A percentile compares a stretch with the other conserved stretches of the same genome.
Conservation (phyloP, 805 yeast genomes). For the Candida hispaniensis region DNA sequence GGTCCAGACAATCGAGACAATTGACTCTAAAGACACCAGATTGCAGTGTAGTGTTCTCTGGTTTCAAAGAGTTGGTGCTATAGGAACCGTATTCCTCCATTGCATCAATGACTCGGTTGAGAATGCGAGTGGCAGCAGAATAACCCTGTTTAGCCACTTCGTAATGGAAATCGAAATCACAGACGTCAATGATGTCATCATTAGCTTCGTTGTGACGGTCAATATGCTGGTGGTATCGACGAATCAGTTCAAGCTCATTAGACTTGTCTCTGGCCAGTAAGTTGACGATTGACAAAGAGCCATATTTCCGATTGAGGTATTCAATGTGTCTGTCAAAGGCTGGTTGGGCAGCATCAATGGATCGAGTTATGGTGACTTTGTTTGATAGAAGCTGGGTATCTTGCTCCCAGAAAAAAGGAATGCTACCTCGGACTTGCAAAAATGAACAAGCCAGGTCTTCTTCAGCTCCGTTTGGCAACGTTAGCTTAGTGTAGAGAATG, state of each 20-base stretch:
- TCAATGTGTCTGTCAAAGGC: constrained; percentile 76
- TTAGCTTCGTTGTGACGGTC: constrained; percentile 24
- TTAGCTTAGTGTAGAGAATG: constrained; percentile 45
- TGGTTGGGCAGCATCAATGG: constrained; percentile 86
- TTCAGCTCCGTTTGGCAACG: too few relatives aligned
- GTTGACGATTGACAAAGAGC: constrained; percentile 82
- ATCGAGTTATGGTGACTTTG: constrained; percentile 78
- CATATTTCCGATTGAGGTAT: constrained; percentile 59
- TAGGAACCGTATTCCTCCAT: constrained; percentile 75
- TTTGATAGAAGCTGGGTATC: constrained; percentile 86
- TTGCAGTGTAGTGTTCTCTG: constrained; percentile 59
- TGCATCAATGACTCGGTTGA: constrained; percentile 53
- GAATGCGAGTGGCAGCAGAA: constrained; percentile 63
- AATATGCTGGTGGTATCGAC: constrained; percentile 54
- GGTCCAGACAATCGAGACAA: constrained; percentile 88
- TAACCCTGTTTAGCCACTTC: constrained; percentile 90
- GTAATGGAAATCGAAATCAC: constrained; percentile 87
- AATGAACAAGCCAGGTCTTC: constrained; percentile 52
- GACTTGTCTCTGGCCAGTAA: constrained; percentile 61
- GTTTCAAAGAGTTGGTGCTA: constrained; percentile 49
- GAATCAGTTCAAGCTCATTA: constrained; percentile 62
- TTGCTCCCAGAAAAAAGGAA: constrained; percentile 97
- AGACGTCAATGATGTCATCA: constrained; percentile 37
- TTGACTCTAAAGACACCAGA: constrained; percentile 87
- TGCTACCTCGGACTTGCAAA: constrained; percentile 88